Conservation (phyloP, 345 rosid species). For the Mercurialis annua region DNA sequence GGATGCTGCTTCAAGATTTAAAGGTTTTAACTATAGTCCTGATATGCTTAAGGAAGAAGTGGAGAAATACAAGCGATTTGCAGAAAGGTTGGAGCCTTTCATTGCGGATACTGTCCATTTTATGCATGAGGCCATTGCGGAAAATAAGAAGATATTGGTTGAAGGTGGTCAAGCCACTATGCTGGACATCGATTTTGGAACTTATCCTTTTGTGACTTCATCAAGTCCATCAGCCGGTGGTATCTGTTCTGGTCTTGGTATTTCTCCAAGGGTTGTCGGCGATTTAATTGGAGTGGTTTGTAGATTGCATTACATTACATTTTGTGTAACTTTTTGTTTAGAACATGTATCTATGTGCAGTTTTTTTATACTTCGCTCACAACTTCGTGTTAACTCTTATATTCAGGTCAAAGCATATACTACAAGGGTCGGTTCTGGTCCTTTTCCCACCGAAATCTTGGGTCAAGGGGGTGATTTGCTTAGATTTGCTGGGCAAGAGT, state of each 20-base stretch:
- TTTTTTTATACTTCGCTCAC: background rate
- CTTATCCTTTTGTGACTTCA: constrained; percentile 96
- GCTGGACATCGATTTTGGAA: constrained; percentile 94
- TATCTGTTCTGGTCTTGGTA: constrained; percentile 92
- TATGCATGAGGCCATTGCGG: constrained; percentile 67
- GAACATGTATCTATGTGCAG: background rate
- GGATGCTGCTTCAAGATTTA: constrained; percentile 80
- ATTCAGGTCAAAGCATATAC: constrained; percentile 97
- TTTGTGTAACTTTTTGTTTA: background rate
- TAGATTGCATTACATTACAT: too few relatives aligned
- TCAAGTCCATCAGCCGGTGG: constrained; percentile 99
- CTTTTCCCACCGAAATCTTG: constrained; percentile 91
- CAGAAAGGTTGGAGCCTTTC: constrained; percentile 89
- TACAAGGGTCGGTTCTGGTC: constrained; percentile 98
- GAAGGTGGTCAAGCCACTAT: constrained; percentile 99
- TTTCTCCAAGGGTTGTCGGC: constrained; percentile 87
- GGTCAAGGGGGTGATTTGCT: constrained; percentile 88
- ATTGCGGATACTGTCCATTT: constrained; percentile 84
- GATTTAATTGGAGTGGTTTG: constrained; percentile 94
- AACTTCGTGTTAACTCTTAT: background rate
- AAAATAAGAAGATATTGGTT: constrained; percentile 79
- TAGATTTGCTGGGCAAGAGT: constrained; percentile 86
- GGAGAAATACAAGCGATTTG: constrained; percentile 82
- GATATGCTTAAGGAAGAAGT: constrained; percentile 84
- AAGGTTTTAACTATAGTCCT: constrained; percentile 58